A percentile compares a stretch with the other conserved stretches of the same genome.
Conservation (phyloP, 176 grass and related monocot species). For the Oropetium thomaeum region DNA sequence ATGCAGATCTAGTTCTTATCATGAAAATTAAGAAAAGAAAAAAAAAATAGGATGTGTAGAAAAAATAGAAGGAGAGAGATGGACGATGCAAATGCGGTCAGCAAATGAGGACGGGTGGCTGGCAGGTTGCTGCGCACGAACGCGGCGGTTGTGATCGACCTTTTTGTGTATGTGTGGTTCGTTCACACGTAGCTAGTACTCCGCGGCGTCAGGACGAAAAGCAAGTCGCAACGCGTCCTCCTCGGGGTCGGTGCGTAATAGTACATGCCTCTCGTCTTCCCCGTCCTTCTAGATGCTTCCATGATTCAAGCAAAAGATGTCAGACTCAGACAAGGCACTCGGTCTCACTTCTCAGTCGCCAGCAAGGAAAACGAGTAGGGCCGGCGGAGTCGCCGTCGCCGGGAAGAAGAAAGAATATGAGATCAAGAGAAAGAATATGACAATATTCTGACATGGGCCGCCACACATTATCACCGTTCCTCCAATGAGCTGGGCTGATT, state of each 20-base stretch:
- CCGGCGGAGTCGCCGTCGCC: too few relatives aligned
- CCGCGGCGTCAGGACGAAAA: not conserved
- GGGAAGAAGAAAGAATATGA: too few relatives aligned
- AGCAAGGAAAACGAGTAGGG: too few relatives aligned
- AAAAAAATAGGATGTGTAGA: too few relatives aligned
- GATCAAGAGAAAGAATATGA: too few relatives aligned
- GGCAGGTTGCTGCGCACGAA: not conserved
- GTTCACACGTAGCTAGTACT: constrained; percentile 22
- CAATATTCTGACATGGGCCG: not conserved
- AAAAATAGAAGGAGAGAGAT: too few relatives aligned
- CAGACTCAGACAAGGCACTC: too few relatives aligned
- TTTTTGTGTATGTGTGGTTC: not conserved
- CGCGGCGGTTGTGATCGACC: not conserved
- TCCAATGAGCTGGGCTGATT: not conserved
- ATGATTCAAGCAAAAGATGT: not conserved
- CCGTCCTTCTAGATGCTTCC: not conserved
- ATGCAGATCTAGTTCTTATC: too few relatives aligned
- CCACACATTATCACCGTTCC: not conserved
- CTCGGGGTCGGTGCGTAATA: too few relatives aligned
- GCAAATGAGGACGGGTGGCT: not conserved
- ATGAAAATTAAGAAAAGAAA: too few relatives aligned
- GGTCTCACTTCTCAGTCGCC: too few relatives aligned
- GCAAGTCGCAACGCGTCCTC: not conserved
- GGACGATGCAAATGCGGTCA: not conserved
- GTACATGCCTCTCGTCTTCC: not conserved